Conservation (phyloP, 495 filamentous ascomycete genomes). For the Hypoxylon trugodes region DNA sequence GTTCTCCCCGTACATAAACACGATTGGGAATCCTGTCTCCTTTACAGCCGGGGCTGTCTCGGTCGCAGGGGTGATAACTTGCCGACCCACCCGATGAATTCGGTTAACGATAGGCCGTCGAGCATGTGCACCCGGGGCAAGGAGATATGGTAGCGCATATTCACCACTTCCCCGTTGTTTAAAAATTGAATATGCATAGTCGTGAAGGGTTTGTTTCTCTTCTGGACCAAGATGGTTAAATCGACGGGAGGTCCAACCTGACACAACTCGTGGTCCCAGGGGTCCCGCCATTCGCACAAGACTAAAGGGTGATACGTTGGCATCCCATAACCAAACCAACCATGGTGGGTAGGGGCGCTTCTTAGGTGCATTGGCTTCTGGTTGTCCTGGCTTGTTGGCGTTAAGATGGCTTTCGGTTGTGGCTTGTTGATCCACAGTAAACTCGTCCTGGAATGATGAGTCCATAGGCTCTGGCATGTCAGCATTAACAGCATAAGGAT, state of each 20-base stretch:
- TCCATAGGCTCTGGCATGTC: conserved; percentile 79
- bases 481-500: conserved; percentile 86
- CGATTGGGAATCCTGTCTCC: conserved; percentile 82
- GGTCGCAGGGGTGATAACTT: conserved; percentile 54
- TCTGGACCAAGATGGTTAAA: conserved; percentile 86
- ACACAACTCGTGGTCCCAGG: conserved; percentile 87
- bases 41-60: conserved; percentile 46
- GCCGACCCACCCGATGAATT: conserved; percentile 85
- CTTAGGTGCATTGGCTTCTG: conserved; percentile 39
- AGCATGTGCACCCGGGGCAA: conserved; percentile 93
- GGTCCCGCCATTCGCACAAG: conserved; percentile 91
- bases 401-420: conserved; percentile 54
- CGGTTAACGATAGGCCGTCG: conserved; percentile 85
- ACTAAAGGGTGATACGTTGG: conserved; percentile 94
- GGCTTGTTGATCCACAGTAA: conserved; percentile 75
- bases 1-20: conserved; percentile 94
- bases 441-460: conserved; percentile 74
- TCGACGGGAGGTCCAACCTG: conserved; percentile 91
- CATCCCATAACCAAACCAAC: conserved; percentile 94
- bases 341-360: conserved; percentile 77
- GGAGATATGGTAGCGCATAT: conserved; percentile 90
- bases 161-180: conserved; percentile 91
- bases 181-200: conserved; percentile 96
- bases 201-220: conserved; percentile 85
- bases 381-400: conserved; percentile 38